Conservation (phyloP, 306 rosid species). For the Cercis canadensis region DNA sequence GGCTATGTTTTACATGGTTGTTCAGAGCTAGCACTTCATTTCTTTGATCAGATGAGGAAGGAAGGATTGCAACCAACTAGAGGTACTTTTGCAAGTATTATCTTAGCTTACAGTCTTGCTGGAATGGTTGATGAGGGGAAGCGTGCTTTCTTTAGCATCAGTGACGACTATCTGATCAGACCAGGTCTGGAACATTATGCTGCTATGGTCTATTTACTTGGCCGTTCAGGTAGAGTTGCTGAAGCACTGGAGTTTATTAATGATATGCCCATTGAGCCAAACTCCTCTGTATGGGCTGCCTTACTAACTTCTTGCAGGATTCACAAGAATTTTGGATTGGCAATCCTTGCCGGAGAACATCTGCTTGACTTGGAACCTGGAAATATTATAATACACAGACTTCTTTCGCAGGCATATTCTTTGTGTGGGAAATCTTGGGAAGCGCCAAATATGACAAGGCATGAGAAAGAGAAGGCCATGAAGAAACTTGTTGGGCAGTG, state of each 20-base stretch:
- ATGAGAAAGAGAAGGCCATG: constrained; percentile 56
- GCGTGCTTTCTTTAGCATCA: constrained; percentile 62
- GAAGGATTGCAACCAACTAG: constrained; percentile 68
- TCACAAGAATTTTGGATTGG: constrained; percentile 66
- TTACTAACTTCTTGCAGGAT: constrained; percentile 79
- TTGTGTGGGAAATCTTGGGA: constrained; percentile 62
- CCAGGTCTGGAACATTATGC: constrained; percentile 82
- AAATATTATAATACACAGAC: constrained; percentile 50
- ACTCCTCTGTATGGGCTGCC: constrained; percentile 70
- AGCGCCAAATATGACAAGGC: constrained; percentile 53
- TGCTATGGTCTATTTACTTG: constrained; percentile 75
- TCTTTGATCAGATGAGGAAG: constrained; percentile 68
- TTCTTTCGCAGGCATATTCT: constrained; percentile 68
- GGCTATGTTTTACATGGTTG: constrained; percentile 78
- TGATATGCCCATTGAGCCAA: constrained; percentile 79
- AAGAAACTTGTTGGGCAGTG: constrained; percentile 64
- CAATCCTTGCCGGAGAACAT: constrained; percentile 65
- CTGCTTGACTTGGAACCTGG: constrained; percentile 73
- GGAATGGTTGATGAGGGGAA: constrained; percentile 76
- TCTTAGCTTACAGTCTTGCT: constrained; percentile 74
- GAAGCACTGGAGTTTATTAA: constrained; percentile 76
- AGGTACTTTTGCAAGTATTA: constrained; percentile 77
- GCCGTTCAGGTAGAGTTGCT: constrained; percentile 83
- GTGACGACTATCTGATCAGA: constrained; percentile 58
- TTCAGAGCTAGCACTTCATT: constrained; percentile 64